These are phyloP conservation scores for Cryptococcus jaspeensis DNA, from an alignment of 1,284 basidiomycete species.

Conservation along the genomic window DNA sequence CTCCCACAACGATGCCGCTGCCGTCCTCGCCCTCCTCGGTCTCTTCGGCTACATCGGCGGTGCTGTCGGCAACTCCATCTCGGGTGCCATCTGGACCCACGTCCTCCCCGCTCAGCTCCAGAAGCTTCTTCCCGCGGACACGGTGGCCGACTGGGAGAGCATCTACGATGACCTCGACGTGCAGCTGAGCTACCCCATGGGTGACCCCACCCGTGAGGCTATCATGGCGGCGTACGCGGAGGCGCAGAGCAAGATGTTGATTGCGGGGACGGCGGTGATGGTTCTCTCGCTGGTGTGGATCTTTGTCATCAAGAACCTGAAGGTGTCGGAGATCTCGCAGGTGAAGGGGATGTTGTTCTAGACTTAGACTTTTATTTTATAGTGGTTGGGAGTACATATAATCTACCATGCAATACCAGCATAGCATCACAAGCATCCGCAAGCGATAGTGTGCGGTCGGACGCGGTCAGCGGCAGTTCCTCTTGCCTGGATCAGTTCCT, in stretches of 20 bases:
- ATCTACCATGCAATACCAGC: no score
- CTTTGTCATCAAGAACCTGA: constrained; percentile 40
- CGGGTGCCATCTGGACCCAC: constrained; percentile 53
- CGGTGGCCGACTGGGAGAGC: constrained; percentile 30
- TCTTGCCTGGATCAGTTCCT: no score
- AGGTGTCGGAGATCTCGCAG: constrained; percentile 36
- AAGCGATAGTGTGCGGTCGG: no score
- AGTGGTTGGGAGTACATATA: neutral
- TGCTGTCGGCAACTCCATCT: constrained; percentile 45
- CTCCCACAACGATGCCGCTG: constrained; percentile 50
- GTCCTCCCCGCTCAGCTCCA: constrained; percentile 40
- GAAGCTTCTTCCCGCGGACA: constrained; percentile 36
- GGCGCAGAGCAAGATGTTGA: constrained; percentile 41
- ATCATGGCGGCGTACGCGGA: constrained; percentile 37
- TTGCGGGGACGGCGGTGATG: constrained; percentile 40
- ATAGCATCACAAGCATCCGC: no score
- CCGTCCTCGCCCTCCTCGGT: constrained; percentile 48
- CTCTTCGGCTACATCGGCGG: constrained; percentile 47
- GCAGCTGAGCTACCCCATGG: constrained; percentile 36
- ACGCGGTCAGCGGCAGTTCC: no score
- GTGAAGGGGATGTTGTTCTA: constrained; percentile 44
- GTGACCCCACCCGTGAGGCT: constrained; percentile 29
- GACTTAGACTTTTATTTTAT: neutral
- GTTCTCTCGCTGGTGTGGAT: constrained; percentile 26
- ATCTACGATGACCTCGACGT: constrained; percentile 37